Percentiles rank a stretch among this genome's conserved stretches.
Evolutionary conservation across 805 yeast genomes (phyloP).

Genomic region (Zygoascus flipseniorum): DNA sequence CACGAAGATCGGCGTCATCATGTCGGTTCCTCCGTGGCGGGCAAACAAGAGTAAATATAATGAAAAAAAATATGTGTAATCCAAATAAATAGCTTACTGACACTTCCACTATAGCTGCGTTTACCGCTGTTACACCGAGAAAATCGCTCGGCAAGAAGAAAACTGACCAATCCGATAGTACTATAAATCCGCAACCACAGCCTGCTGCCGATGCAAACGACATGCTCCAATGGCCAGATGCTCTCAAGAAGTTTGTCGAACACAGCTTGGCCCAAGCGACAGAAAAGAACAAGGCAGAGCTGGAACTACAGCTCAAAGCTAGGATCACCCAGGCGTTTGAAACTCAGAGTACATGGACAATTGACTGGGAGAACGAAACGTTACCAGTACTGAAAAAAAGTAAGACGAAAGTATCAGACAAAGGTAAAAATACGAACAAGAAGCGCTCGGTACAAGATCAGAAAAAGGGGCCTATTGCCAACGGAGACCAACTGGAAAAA

Average conservation of each 20-base stretch:
- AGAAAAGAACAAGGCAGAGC: constrained; percentile 30
- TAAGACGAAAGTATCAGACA: constrained; percentile 4
- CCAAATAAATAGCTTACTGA: background rate
- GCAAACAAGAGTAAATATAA: constrained; percentile 3
- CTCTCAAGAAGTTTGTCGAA: constrained; percentile 43
- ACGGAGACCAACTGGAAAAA: constrained; percentile 33
- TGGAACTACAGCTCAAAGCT: constrained; percentile 43
- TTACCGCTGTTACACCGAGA: background rate
- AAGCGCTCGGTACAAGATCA: background rate
- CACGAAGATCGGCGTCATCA: background rate
- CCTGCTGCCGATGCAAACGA: background rate
- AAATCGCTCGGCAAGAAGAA: background rate
- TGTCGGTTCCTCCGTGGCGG: constrained; percentile 19
- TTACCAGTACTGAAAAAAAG: constrained; percentile 35
- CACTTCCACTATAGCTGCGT: background rate
- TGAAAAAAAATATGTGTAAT: background rate
- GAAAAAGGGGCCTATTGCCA: background rate
- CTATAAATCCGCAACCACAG: background rate
- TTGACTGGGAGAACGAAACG: constrained; percentile 46
- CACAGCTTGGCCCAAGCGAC: constrained; percentile 37
- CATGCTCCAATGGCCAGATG: constrained; percentile 44
- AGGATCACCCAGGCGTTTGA: constrained; percentile 43
- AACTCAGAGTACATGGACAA: constrained; percentile 36
- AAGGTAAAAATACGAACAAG: constrained; percentile 1
- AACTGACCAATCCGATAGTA: background rate